Base-by-base conservation (phyloP, 2,329 filamentous ascomycete genomes). In the Epichloe bromicola region DNA sequence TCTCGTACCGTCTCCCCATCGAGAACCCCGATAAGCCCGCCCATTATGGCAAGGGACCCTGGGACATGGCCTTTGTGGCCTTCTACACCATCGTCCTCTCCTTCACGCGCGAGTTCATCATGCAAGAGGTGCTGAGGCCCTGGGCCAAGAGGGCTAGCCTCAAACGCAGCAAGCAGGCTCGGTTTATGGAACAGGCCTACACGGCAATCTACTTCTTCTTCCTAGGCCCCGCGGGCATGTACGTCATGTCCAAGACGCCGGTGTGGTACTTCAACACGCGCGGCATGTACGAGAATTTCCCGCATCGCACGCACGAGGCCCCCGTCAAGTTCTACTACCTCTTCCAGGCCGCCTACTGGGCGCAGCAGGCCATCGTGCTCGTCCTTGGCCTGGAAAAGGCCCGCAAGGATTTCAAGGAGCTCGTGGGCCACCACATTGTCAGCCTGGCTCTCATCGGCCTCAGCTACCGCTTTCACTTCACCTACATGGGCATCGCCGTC, bases 121-220 rank as follows among this genome's bases (percentile, higher is more conserved):
- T 95, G 90, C 90, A 95, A 70, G 83, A 88, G 61, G 61, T 95
- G 48, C 80, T 96, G 53, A 81, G 83, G 12, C 90, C 89, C 0
- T 73, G 90, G 55, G 88, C 88, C 5, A 74, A 80, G 42, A 75
- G 72, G 58, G 81, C 74, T 50, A 86, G 87, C 15, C 81, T 96
- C 62, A 80, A 78, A 55, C 79, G 83, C 51, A 81, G 76, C 56
- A 96, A 95, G 72, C 88, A 93, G 62, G 79, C 83, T 15, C 84
- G 90, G 36, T 96, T 95, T 75, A 93, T 95, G 87, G 90, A 97
- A 68, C 90, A 97, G 70, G 81, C 85, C 63, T 97, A 97, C 70
- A 95, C 90, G 1, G 90, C 89, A 26, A 73, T 95, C 50, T 96
- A 97, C 75, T 95, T 95, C 67, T 80, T 69, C 43, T 65, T 93